Evolutionary conservation across 345 rosid genomes (phyloP).

Genomic region (Euphorbia peplus): DNA sequence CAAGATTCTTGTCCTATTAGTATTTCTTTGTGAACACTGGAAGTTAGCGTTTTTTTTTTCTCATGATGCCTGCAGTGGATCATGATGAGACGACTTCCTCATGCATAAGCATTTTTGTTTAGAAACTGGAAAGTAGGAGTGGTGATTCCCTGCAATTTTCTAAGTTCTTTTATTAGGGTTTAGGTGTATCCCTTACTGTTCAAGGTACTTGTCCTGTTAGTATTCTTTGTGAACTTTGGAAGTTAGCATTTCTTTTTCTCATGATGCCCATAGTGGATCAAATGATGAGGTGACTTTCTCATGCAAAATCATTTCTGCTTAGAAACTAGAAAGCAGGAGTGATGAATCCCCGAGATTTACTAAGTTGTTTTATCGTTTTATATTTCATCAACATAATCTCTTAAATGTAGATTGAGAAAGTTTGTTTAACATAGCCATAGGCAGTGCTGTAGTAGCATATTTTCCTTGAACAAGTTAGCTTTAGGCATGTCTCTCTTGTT

Average conservation of each 20-base stretch:
- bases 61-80: not conserved
- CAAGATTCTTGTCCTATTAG: not conserved
- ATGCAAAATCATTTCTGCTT: not conserved
- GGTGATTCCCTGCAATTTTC: too few relatives aligned
- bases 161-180: not conserved
- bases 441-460: not conserved
- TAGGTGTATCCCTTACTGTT: not conserved
- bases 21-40: constrained; percentile 1
- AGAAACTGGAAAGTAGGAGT: not conserved
- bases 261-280: not conserved
- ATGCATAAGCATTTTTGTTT: not conserved
- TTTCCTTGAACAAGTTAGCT: not conserved
- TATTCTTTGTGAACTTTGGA: not conserved
- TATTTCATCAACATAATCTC: not conserved
- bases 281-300: not conserved
- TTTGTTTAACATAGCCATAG: not conserved
- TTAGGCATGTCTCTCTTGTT: not conserved
- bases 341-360: not conserved
- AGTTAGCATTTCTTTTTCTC: not conserved
- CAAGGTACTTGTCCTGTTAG: not conserved
- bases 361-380: not conserved
- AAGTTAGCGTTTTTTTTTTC: not conserved
- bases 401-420: not conserved
- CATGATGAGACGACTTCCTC: not conserved
- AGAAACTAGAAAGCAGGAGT: not conserved